These are phyloP conservation scores for Boletus vermiculosoides DNA, from an alignment of 768 basidiomycete genomes.

Conservation along the genomic window DNA sequence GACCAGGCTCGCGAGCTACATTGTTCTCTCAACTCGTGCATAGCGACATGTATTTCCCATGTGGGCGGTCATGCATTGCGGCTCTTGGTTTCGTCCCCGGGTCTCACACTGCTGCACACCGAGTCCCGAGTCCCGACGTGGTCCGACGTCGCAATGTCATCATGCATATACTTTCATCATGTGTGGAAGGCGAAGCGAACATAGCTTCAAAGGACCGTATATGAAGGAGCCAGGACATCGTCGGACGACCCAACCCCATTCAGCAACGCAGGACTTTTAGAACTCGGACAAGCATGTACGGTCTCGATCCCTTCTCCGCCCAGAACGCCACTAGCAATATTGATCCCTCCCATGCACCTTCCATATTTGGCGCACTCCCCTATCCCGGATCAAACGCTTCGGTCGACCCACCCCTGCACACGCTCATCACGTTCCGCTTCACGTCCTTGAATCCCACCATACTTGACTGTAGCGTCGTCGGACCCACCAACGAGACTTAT, in stretches of 20 bases:
- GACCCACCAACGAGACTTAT: conserved; percentile 45
- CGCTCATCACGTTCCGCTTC: conserved; percentile 47
- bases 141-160: background rate
- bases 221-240: conserved; percentile 1
- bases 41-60: background rate
- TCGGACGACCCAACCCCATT: background rate
- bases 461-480: conserved; percentile 54
- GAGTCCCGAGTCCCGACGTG: background rate
- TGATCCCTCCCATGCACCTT: conserved; percentile 34
- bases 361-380: conserved; percentile 64
- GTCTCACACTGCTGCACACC: background rate
- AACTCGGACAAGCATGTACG: conserved; percentile 18
- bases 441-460: conserved; percentile 49
- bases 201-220: conserved; percentile 21
- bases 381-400: conserved; percentile 39
- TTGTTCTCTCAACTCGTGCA: background rate
- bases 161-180: background rate
- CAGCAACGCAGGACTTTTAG: background rate
- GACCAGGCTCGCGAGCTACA: background rate
- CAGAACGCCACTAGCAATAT: conserved; percentile 21
- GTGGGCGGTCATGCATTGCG: background rate
- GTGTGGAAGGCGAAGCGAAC: background rate
- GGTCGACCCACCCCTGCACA: conserved; percentile 28
- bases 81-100: background rate
- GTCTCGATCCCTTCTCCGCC: conserved; percentile 29